Evolutionary conservation across 352 stramenopile genomes (phyloP), one percentile per base, ranked within the genome.

Genomic region (Globisporangium alternatum): DNA sequence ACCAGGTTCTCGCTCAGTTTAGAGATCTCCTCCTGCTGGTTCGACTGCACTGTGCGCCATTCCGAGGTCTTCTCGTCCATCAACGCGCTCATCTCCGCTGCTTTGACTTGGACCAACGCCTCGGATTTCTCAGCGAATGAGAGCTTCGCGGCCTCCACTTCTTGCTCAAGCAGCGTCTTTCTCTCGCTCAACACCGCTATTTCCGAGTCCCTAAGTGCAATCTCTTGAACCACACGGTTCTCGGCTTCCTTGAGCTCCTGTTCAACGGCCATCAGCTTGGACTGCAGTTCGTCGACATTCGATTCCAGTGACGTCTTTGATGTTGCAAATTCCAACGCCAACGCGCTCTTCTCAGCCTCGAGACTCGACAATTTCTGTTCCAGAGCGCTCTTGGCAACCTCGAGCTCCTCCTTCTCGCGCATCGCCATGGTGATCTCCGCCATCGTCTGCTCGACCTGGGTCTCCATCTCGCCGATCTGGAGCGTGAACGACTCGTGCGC

Each of bases 381-480:
- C 2, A 76, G 25, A 8, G 21, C 35, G 7, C 33, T 44, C 17
- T 51, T 62, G 2, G 28, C 51, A 5, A 54, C 25, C 21, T 54
- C 55, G 3, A 78, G 33, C 9, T 71, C 62, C 33, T 76, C 10
- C 63, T 86, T 76, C 0, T 67, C 56, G 15, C 54, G 62, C 51
- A 81, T 51, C 41, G 68, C 51, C 7, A 65, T 62, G 5, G 65
- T 71, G 31, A 76, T 75, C 51, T 85, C 75, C n/a, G 76, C 55
- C 39, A 75, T 69, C 0, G 66, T 72, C 51, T 73, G 60, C 56
- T 83, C 68, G 0, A 81, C 67, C n/a, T 78, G 67, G 4, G 60
- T 35, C 41, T 74, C 68, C 60, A 72, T 66, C 45, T 71, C 68
- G 22, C 62, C 60, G 39, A 74, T 71, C 44, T 69, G 65, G 19